Evolutionary conservation across 2,329 filamentous ascomycete species (phyloP), one percentile per base, ranked within the genome.

Genomic region (Fusarium abutilonis): DNA sequence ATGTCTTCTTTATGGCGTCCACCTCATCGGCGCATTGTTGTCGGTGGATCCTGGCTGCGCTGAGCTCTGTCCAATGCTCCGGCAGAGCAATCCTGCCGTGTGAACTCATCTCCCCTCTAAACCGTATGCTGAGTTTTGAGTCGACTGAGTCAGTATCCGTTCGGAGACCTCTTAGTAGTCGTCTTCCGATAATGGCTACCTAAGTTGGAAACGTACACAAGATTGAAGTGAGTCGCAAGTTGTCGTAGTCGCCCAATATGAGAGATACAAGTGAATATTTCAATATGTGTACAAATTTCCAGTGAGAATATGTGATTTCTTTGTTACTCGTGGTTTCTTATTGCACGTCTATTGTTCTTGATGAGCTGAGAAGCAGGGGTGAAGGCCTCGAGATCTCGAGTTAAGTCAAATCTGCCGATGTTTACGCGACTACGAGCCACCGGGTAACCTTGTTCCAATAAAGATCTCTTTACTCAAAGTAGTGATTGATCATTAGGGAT

Each of bases 1-100:
- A 85, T n/a, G 72, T 69, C 15, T 68, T 66, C 57, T 77, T 80
- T 58, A 84, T 76, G 5, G 71, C 72, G 29, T 77, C 72, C 17
- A 83, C 73, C 50, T 81, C 78, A 14, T 76, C 71, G 35, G 74
- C 72, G 57, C 80, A 81, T 38, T 74, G 70, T 31, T 64, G 63
- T 52, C 70, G 67, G 52, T 77, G 73, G 29, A 57, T 68, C 54
- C 70, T 66, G 3, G 74, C 72, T 10, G 70, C 72, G 36, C 67
- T 74, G 49, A 77, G 73, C 64, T 77, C 75, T 38, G 75, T 75
- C 76, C 76, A 78, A 63, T 77, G 73, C 60, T 77, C 76, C 13
- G 76, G 76, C 42, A 77, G 67, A 47, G 69, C 66, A 51, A 71
- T 60, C 23, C 54, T 66, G 11, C 69, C 66, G 8, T 66, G 63